A percentile compares a stretch with the other conserved stretches of the same genome.
These are phyloP conservation scores for Globisporangium takayamanum DNA, from an alignment of 352 stramenopile genomes.

Conservation along the genomic window DNA sequence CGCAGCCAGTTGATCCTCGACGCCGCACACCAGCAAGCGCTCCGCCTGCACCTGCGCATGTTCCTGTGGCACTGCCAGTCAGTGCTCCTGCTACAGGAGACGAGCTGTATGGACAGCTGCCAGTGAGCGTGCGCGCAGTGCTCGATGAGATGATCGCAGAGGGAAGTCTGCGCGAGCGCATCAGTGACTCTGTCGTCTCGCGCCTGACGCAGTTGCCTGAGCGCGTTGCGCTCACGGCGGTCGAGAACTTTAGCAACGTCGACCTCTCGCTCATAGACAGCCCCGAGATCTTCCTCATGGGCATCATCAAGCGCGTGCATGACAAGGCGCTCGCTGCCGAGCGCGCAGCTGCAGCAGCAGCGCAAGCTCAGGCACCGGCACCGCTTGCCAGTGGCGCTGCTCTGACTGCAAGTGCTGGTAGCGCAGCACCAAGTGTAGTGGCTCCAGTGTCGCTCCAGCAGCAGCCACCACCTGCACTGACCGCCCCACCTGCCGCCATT, in stretches of 20 bases:
- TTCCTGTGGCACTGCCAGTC: background rate
- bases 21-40: conserved; percentile 21
- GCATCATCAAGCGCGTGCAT: conserved; percentile 81
- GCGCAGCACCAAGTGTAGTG: background rate
- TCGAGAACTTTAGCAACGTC: conserved; percentile 76
- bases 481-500: too few species aligned
- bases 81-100: background rate
- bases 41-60: conserved; percentile 8
- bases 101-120: conserved; percentile 58
- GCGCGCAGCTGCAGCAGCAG: background rate
- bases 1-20: conserved; percentile 23
- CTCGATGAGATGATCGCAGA: conserved; percentile 53
- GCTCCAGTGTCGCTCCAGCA: background rate
- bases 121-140: conserved; percentile 32
- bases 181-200: conserved; percentile 76
- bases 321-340: conserved; percentile 46
- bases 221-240: conserved; percentile 46
- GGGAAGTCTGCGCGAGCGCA: conserved; percentile 39
- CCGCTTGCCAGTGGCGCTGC: background rate
- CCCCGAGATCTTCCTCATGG: conserved; percentile 72
- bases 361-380: background rate
- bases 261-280: conserved; percentile 74
- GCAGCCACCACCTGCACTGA: too few species aligned
- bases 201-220: conserved; percentile 65
- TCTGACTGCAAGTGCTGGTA: too few species aligned